These are phyloP conservation scores for Botrytis aclada DNA, from an alignment of 2,329 filamentous ascomycete genomes.

Conservation along the genomic window DNA sequence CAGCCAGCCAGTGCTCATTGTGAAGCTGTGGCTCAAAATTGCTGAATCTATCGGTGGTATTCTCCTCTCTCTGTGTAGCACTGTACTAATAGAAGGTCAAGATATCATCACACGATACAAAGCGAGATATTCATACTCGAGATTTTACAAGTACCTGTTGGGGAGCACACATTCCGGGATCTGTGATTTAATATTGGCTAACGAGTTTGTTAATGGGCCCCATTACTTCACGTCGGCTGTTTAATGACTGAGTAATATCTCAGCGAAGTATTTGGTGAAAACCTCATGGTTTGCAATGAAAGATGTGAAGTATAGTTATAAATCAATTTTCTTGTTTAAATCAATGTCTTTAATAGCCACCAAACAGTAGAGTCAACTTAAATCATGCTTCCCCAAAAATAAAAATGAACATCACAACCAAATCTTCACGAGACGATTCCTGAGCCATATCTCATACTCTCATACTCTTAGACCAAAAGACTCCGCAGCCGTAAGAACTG, in stretches of 20 bases:
- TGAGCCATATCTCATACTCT: not conserved
- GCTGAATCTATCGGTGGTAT: not conserved
- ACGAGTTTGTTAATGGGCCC: not conserved
- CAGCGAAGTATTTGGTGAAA: not conserved
- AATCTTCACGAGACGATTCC: not conserved
- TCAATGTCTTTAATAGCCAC: not conserved
- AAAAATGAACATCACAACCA: not conserved
- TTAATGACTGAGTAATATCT: not conserved
- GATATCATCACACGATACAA: not conserved
- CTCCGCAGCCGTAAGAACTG: not conserved
- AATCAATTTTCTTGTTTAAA: not conserved
- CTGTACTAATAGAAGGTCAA: not conserved
- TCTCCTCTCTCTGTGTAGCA: not conserved
- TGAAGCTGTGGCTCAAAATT: not conserved
- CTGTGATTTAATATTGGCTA: not conserved
- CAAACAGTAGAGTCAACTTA: not conserved
- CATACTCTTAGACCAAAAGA: not conserved
- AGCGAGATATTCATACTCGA: not conserved
- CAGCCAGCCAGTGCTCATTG: not conserved
- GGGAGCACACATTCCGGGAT: not conserved
- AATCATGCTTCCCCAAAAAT: not conserved
- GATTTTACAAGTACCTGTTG: not conserved
- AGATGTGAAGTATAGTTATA: too few species aligned
- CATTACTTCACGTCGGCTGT: not conserved
- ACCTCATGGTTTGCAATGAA: too few species aligned